Evolutionary conservation across 306 rosid genomes (phyloP), one percentile per base, ranked within the genome.

Genomic region (Medicago lupulina): DNA sequence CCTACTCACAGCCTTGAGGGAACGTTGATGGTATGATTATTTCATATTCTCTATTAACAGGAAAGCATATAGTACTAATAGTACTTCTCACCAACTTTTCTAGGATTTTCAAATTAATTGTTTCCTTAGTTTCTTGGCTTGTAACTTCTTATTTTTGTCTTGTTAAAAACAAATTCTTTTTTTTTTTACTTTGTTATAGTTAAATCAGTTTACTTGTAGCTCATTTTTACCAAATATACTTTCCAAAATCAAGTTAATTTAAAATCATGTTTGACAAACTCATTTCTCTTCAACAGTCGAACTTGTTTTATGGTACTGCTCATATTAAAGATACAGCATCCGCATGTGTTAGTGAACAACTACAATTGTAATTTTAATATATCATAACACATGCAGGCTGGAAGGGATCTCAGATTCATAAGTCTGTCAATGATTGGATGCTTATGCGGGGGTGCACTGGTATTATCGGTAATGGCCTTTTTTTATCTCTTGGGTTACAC

Each of bases 1-100:
- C 76, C 97, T 10, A 87, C 96, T 71, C 90, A 73, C 86, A 47
- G 97, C 88, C 91, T 94, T 19, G 98, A 94, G 82, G 98, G 98
- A 64, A 91, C 97, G 9, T 78, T 94, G 84, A 87, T 94, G 98
- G 98, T 94, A 87, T 51, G 86, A 71, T 71, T 76, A 46, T 41
- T 79, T 69, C 21, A 74, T 43, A 51, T 49, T 83, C 65, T 81
- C 21, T n/a, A 34, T 44, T 49, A n/a, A 65, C 58, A 39, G 49
- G 53, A 65, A 67, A 43, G 74, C 78, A 53, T 65, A 46, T 58
- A 13, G 25, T 44, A 63, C 46, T 69, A 74, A 14, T 59, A 53
- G 16, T 70, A 23, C 59, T 74, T 74, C 47, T 62, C 21, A n/a
- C 58, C 10, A 47, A 65, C 55, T 31, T 69, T 58, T 49, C 31